Base-by-base conservation (phyloP, 176 grass and related monocot species). In the Musa schizocarpa region DNA sequence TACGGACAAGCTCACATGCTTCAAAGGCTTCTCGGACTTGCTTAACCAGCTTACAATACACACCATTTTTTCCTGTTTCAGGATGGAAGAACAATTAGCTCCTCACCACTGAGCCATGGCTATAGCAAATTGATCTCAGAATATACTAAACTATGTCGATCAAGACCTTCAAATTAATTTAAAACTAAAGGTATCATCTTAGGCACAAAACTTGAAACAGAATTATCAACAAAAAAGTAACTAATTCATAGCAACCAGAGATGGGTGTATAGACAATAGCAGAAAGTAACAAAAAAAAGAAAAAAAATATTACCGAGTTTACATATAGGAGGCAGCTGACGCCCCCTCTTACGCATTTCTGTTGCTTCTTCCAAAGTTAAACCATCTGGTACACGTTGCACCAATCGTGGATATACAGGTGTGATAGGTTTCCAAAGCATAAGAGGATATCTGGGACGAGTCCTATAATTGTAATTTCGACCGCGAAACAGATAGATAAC, bases 11-110 rank as follows among this genome's bases (percentile, higher is more conserved):
- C 82, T 97, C 93, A 83, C 93, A 97, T 16, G 85, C 90, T 82
- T 89, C 90, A 87, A 93, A 93, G 76, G 93, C 93, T 82, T 97
- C 93, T 86, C 86, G 82, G 26, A 93, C 82, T 83, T 93, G 86
- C 51, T 81, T 70, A 63, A 85, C 79, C 81, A 97, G 93, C 71
- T 88, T 87, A 80, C 13, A 65, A 68, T 97, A 97, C 43, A 92
- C 87, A 83, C 93, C 93, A 90, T 97, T 97, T 92, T 92, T 96
- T 24, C 89, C 89, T 92, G 53, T 77, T 71, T 19, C 58, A 78
- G 21, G 25, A 89, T 13, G 57, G 73, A 76, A 80, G 50, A 50
- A 4, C 53, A 61, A 77, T 51, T 72, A 22, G 24, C 55, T 24
- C 24, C 17, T 59, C 14, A 22, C n/a, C 1, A 51, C 16, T 24